These are phyloP conservation scores for Umbilicaria muhlenbergii DNA, from an alignment of 495 filamentous ascomycete genomes.

Conservation along the genomic window DNA sequence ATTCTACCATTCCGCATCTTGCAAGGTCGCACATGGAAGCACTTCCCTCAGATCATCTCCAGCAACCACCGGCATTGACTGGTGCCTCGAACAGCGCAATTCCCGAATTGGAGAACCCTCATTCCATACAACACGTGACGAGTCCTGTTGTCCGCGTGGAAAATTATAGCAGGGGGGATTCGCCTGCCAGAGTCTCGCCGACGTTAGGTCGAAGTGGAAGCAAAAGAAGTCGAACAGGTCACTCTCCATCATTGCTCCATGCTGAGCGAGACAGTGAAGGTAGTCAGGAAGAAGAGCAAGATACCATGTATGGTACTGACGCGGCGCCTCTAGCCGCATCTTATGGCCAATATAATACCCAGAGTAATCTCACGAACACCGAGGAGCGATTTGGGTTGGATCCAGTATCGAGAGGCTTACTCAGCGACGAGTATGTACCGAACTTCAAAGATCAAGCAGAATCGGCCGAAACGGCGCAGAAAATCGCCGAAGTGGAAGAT, in stretches of 20 bases:
- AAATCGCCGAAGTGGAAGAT: slow-evolving; percentile 27
- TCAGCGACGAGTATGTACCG: slow-evolving; percentile 21
- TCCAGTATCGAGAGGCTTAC: slow-evolving; percentile 18
- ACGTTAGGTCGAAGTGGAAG: slow-evolving; percentile 16
- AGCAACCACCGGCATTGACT: slow-evolving; percentile 9
- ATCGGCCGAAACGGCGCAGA: slow-evolving; percentile 24
- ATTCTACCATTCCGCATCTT: too few relatives aligned
- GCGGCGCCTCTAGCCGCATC: background rate
- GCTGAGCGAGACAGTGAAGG: slow-evolving; percentile 18
- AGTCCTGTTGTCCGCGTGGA: slow-evolving; percentile 33
- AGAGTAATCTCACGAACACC: background rate
- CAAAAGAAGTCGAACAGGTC: slow-evolving; percentile 15
- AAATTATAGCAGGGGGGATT: slow-evolving; percentile 32
- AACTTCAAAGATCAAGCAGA: slow-evolving; percentile 31
- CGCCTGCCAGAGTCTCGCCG: slow-evolving; percentile 21
- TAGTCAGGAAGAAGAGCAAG: slow-evolving; percentile 15
- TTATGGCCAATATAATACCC: too few relatives aligned
- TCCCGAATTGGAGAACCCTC: slow-evolving; percentile 4
- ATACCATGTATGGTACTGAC: slow-evolving; percentile 6
- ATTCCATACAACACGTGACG: slow-evolving; percentile 16
- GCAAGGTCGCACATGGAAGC: too few relatives aligned
- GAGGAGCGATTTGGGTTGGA: slow-evolving; percentile 23
- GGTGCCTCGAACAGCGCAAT: slow-evolving; percentile 10
- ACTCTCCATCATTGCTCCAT: slow-evolving; percentile 25
- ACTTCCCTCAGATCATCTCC: background rate